Evolutionary conservation across 2,329 filamentous ascomycete genomes (phyloP).

Genomic region (Graphilbum fragrans): DNA sequence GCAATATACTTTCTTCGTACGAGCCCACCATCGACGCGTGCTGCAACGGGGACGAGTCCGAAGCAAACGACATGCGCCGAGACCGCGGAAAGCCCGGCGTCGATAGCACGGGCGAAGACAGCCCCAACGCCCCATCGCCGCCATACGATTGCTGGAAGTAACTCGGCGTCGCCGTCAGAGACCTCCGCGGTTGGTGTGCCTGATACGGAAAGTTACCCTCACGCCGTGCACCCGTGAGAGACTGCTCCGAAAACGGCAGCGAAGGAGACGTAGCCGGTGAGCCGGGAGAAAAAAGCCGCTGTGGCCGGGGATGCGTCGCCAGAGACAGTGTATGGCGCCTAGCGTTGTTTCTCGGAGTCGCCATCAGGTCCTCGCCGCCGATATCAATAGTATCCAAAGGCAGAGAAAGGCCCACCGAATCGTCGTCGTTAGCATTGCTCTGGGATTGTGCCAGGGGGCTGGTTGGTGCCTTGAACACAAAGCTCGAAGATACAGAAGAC

Average conservation of each 20-base stretch:
- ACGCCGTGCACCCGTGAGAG: conserved; percentile 30
- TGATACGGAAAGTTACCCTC: conserved; percentile 57
- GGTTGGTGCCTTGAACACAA: conserved; percentile 77
- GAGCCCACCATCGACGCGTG: conserved; percentile 96
- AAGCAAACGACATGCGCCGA: conserved; percentile 57
- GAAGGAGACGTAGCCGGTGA: neutral
- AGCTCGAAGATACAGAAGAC: conserved; percentile 65
- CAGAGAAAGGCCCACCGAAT: conserved; percentile 29
- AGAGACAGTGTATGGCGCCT: conserved; percentile 65
- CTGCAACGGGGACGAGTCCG: conserved; percentile 66
- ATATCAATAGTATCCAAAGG: conserved; percentile 39
- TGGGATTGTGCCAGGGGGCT: conserved; percentile 84
- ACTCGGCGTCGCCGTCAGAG: conserved; percentile 50
- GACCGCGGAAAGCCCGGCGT: conserved; percentile 38
- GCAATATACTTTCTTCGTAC: conserved; percentile 92
- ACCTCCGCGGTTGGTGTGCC: conserved; percentile 66
- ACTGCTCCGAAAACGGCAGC: conserved; percentile 5
- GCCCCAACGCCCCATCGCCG: neutral
- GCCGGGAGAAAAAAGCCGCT: conserved; percentile 9
- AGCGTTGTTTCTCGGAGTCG: conserved; percentile 15
- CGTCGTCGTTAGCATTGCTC: conserved; percentile 56
- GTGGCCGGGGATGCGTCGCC: conserved; percentile 21
- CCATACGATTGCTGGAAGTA: conserved; percentile 16
- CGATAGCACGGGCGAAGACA: conserved; percentile 28
- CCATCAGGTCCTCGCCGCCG: conserved; percentile 14